A percentile compares a stretch with the other conserved stretches of the same genome.
Evolutionary conservation across 1,284 basidiomycete genomes (phyloP).

Genomic region (Puccinia sorghi): DNA sequence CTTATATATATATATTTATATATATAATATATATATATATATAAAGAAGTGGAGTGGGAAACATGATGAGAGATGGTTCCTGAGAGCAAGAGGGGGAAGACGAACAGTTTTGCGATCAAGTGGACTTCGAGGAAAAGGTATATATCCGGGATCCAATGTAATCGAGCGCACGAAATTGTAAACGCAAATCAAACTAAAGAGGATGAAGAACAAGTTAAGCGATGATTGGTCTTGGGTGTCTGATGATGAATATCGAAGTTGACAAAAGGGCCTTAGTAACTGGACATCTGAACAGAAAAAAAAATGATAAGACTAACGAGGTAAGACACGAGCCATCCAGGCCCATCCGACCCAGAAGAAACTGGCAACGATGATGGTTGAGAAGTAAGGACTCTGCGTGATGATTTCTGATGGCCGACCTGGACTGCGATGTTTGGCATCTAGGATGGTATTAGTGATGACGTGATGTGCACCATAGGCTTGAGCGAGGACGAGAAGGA

Average conservation of each 20-base stretch:
- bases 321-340: slow-evolving; percentile 74
- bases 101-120: slow-evolving; percentile 79
- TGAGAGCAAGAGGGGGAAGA: slow-evolving; percentile 34
- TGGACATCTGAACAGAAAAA: slow-evolving; percentile 46
- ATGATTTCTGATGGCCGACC: slow-evolving; percentile 56
- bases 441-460: slow-evolving; percentile 77
- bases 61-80: neutral
- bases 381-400: slow-evolving; percentile 73
- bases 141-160: slow-evolving; percentile 84
- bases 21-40: neutral
- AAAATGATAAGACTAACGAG: slow-evolving; percentile 61
- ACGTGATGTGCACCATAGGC: slow-evolving; percentile 93
- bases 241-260: slow-evolving; percentile 55
- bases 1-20: slow-evolving; percentile 59
- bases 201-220: slow-evolving; percentile 72
- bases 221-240: slow-evolving; percentile 74
- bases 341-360: slow-evolving; percentile 82
- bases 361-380: slow-evolving; percentile 81
- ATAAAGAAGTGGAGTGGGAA: neutral
- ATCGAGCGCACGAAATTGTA: slow-evolving; percentile 90
- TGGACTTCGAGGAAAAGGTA: slow-evolving; percentile 70
- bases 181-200: slow-evolving; percentile 70
- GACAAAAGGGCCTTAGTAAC: slow-evolving; percentile 11
- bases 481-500: slow-evolving; percentile 76
- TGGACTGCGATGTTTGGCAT: slow-evolving; percentile 62